phyloP scores from a whole-genome alignment of 129 eudicot genomes.

The Escallonia herrerae region DNA sequence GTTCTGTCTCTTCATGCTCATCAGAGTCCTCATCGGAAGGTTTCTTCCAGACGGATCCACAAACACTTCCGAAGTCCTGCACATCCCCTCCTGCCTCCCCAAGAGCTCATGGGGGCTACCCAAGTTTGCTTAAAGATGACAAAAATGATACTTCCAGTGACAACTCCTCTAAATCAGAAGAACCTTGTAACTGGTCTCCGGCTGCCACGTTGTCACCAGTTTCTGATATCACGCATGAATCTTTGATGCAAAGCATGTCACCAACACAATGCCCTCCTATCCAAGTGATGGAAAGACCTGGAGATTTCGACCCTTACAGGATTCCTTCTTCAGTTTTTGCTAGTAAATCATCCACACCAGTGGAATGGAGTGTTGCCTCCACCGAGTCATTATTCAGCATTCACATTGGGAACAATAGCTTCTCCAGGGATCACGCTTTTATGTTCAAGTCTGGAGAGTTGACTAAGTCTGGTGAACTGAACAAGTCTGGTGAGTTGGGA shows the following conservation, averaged over 20 bases:
- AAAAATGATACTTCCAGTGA: background rate
- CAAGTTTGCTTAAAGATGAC: conserved; percentile 8
- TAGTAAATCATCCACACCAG: conserved; percentile 19
- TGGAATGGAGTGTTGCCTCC: conserved; percentile 62
- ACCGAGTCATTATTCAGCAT: conserved; percentile 79
- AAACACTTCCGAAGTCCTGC: conserved; percentile 11
- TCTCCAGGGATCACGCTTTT: conserved; percentile 30
- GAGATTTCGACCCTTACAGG: conserved; percentile 23
- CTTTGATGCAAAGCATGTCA: conserved; percentile 19
- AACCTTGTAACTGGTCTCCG: background rate
- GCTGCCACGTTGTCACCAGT: background rate
- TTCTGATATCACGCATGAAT: conserved; percentile 23
- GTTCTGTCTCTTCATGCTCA: conserved; percentile 17
- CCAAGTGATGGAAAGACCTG: conserved; percentile 64
- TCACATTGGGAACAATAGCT: conserved; percentile 39
- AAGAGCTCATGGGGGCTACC: conserved; percentile 3
- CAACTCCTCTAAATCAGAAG: conserved; percentile 10
- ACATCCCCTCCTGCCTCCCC: conserved; percentile 9
- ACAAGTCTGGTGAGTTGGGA: too few species aligned
- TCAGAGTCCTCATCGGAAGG: conserved; percentile 25
- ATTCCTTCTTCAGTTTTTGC: conserved; percentile 29
- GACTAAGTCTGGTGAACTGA: conserved; percentile 13
- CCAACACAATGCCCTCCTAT: conserved; percentile 44
- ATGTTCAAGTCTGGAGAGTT: conserved; percentile 18
- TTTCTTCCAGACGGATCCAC: conserved; percentile 28